phyloP scores from a whole-genome alignment of 1,284 basidiomycete genomes.

The Meira nashicola region DNA sequence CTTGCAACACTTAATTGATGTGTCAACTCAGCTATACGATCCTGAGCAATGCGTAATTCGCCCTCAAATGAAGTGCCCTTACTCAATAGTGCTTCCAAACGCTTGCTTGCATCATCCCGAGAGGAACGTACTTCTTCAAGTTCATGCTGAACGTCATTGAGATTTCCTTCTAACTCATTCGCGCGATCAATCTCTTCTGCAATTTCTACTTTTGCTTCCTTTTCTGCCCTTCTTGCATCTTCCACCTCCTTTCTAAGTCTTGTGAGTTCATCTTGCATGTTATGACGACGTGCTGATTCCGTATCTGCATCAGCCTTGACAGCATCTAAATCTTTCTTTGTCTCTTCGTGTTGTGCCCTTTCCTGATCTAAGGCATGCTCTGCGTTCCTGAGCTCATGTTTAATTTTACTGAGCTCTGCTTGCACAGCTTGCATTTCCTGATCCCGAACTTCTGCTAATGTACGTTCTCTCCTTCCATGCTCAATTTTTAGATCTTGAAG shows the following conservation, averaged over 20 bases:
- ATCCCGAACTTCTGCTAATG: slow-evolving; percentile 13
- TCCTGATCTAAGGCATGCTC: slow-evolving; percentile 5
- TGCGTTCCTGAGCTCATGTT: neutral
- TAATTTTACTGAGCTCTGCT: slow-evolving; percentile 6
- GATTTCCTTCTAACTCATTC: slow-evolving; percentile 35
- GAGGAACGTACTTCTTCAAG: slow-evolving; percentile 40
- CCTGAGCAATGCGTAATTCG: slow-evolving; percentile 35
- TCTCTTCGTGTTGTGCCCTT: slow-evolving; percentile 5
- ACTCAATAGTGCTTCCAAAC: slow-evolving; percentile 40
- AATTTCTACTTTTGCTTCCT: slow-evolving; percentile 28
- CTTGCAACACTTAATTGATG: slow-evolving; percentile 34
- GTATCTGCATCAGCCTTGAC: slow-evolving; percentile 29
- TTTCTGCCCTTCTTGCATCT: slow-evolving; percentile 28
- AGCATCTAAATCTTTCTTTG: slow-evolving; percentile 13
- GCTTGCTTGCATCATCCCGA: slow-evolving; percentile 35
- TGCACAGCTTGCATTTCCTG: slow-evolving; percentile 11
- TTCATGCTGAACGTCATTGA: slow-evolving; percentile 35
- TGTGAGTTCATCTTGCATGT: slow-evolving; percentile 43
- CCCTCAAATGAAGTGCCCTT: slow-evolving; percentile 38
- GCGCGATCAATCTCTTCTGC: slow-evolving; percentile 36
- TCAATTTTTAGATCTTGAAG: slow-evolving; percentile 2
- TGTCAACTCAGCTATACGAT: slow-evolving; percentile 39
- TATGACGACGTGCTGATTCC: slow-evolving; percentile 34
- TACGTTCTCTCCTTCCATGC: slow-evolving; percentile 4
- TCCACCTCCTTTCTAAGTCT: slow-evolving; percentile 36